Evolutionary conservation across 2,329 filamentous ascomycete genomes (phyloP).

Genomic region (Stachybotrys elegans): DNA sequence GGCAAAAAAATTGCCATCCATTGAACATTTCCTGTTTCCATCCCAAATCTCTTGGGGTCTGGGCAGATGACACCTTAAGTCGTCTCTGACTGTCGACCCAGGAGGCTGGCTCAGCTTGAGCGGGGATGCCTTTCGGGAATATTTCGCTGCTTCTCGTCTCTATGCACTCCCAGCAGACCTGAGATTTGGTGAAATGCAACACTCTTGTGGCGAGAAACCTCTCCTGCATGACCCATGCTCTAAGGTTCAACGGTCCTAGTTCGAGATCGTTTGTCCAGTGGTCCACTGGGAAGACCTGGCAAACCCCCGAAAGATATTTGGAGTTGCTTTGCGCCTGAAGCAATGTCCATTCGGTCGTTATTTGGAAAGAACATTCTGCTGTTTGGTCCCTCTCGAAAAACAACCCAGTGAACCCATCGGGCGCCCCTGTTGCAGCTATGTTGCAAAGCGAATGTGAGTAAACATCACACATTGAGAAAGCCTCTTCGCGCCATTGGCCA

Average conservation of each 20-base stretch:
- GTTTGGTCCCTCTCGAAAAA: background rate
- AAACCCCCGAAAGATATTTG: background rate
- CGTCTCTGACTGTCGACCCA: background rate
- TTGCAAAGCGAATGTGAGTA: background rate
- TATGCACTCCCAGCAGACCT: background rate
- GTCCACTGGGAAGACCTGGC: background rate
- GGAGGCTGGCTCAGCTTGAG: background rate
- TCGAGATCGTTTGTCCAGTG: background rate
- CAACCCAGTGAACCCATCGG: background rate
- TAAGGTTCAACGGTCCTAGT: background rate
- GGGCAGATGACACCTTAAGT: background rate
- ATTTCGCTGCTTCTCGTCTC: background rate
- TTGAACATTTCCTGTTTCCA: background rate
- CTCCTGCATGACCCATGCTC: constrained; percentile 1
- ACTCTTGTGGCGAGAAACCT: background rate
- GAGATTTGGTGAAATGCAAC: background rate
- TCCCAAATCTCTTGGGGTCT: background rate
- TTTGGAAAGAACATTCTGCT: background rate
- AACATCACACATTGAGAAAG: background rate
- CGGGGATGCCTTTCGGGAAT: background rate
- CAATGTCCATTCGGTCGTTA: background rate
- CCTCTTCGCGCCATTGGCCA: background rate
- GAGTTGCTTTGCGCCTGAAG: background rate
- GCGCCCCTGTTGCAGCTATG: background rate
- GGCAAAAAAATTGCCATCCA: background rate